Percentiles rank a stretch among this genome's conserved stretches.
phyloP scores from a whole-genome alignment of 805 yeast genomes.

The Wickerhamomyces bovis region DNA sequence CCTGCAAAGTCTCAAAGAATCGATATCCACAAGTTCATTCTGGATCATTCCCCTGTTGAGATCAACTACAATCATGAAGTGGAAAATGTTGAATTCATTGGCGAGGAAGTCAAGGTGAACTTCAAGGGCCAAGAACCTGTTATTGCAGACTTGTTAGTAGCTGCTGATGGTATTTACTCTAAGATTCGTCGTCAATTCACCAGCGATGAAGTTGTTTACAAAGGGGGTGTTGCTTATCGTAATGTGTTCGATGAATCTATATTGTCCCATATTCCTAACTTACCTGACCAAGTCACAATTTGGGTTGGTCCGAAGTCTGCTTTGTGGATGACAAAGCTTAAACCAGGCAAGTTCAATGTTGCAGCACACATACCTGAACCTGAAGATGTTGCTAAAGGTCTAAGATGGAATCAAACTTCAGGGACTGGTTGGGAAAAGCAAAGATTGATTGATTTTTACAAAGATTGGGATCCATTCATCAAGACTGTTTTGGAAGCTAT shows the following conservation, averaged over 20 bases:
- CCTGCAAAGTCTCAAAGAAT: slow-evolving; percentile 11
- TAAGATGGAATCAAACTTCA: slow-evolving; percentile 11
- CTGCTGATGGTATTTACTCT: slow-evolving; percentile 16
- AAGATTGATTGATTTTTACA: slow-evolving; percentile 9
- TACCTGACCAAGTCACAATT: slow-evolving; percentile 11
- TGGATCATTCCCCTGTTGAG: slow-evolving; percentile 5
- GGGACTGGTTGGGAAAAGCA: slow-evolving; percentile 9
- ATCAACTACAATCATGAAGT: slow-evolving; percentile 2
- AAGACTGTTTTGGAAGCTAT: slow-evolving; percentile 6
- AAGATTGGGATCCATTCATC: slow-evolving; percentile 15
- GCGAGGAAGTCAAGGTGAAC: slow-evolving; percentile 5
- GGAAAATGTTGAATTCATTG: slow-evolving; percentile 2
- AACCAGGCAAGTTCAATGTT: slow-evolving; percentile 11
- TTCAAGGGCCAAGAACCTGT: slow-evolving; percentile 6
- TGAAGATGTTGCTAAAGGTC: slow-evolving; percentile 4
- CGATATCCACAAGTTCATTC: slow-evolving; percentile 5
- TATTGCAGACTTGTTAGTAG: slow-evolving; percentile 8
- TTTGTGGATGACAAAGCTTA: slow-evolving; percentile 10
- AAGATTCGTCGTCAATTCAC: slow-evolving; percentile 13
- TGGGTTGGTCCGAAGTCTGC: slow-evolving; percentile 9
- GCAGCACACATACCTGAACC: slow-evolving; percentile 12
- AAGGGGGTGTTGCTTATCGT: slow-evolving; percentile 13
- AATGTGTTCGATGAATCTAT: slow-evolving; percentile 11
- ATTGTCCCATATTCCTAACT: slow-evolving; percentile 4
- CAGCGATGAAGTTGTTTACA: slow-evolving; percentile 8